Evolutionary conservation across 331 rosid genomes (phyloP), one percentile per base, ranked within the genome.

Genomic region (Quercus lobata): DNA sequence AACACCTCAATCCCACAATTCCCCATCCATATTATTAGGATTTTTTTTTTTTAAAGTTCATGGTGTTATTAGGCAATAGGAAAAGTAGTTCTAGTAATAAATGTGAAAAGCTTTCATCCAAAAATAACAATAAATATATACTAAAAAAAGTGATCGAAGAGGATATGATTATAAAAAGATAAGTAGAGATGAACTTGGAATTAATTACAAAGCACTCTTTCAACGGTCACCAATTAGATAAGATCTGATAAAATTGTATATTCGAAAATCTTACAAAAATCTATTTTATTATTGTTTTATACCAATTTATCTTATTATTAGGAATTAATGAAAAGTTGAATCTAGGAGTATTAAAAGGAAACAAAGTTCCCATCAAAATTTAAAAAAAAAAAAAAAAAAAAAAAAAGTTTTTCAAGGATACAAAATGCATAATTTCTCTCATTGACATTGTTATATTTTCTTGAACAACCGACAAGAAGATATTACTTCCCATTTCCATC

Each of bases 1-100:
- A 71, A 34, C 1, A 62, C 60, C 9, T 71, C 32, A 88, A 69
- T 5, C 52, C 56, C 79, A 68, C 32, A 68, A 76, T 69, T 68
- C 71, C 41, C 44, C 10, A 30, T 32, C 41, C 60, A 60, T 62
- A 25, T 19, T 27, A 5, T n/a, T 3, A 24, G 24, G 53, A 25
- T 37, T 69, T 11, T 57, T 53, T 34, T 6, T 53, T 18, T 22
- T 22, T 22, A 22, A 0, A 49, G 73, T 10, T 15, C 30, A 35
- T n/a, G 7, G 53, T 2, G 57, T 66, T 29, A n/a, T 65, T 65
- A 65, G 9, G 46, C 22, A 29, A 65, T 29, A 4, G 14, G 71
- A 19, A 30, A 65, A 65, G 34, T 18, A 30, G 24, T 2, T 30
- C 21, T 65, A 30, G 12, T 17, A 15, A 65, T 4, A 60, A 27